Base-by-base conservation (phyloP, 164 flowering plant species). In the Houttuynia cordata region DNA sequence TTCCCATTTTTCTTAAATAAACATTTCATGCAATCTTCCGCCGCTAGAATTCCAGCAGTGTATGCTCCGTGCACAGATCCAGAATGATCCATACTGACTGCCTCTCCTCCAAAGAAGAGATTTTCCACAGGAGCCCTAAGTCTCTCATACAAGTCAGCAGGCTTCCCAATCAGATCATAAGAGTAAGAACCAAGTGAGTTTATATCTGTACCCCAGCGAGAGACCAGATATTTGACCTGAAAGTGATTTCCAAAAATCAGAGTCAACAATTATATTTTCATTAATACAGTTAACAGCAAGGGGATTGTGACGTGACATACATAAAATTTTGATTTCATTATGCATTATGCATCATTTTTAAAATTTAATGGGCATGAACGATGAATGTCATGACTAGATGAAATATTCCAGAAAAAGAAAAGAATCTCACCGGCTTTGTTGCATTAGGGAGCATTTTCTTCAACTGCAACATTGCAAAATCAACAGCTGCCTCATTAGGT, bases 61-160 rank as follows among this genome's bases (percentile, higher is more conserved):
- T 80, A 91, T 24, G 96, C 98, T 40, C 98, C 96, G 63, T 91
- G 98, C 0, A 91, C 96, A 6, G 96, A 85, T 37, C 96, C 96
- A 55, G 89, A 76, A 69, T 91, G 84, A 18, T 83, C 93, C 77
- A 79, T 68, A 67, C 91, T 87, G 19, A 81, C 92, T 51, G 98
- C 98, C 76, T 88, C 96, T 41, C 96, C 96, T 53, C 78, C 98
- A 62, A 91, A 91, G 78, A 85, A 91, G 9, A 88, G 72, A 72
- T 76, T 84, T 20, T 80, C 88, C 37, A 87, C 61, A 0, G 95
- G 88, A 40, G 80, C 82, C 59, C 79, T 79, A 55, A 91, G 87
- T 61, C 76, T 78, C 58, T 91, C 89, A 42, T 88, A 88, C 42
- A 83, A 40, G 68, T 91, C 95, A 4, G 52, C 74, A 3, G 96